Base-by-base conservation (phyloP, 306 rosid species). In the Cucurbita argyrosperma region DNA sequence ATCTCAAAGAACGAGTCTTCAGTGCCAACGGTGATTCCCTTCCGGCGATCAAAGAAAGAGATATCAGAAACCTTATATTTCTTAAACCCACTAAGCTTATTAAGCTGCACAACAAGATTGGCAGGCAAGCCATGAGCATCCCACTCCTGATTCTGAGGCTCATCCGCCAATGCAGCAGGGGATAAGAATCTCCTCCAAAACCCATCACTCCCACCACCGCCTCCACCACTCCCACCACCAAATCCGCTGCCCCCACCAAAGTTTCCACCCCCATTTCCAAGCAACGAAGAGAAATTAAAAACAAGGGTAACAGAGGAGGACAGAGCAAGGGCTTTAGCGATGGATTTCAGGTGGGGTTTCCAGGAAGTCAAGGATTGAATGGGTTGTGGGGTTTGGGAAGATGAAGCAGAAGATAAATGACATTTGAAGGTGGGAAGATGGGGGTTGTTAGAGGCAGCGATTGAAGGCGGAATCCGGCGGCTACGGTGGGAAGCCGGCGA, bases 1-100 rank as follows among this genome's bases (percentile, higher is more conserved):
- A 94, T 94, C 68, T 94, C 97, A 54, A 83, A 87, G 82, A 94
- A 94, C 2, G 99, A 88, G 64, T 94, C 99, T 35, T 94, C 97
- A 0, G 92, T 77, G 1, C 92, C 92, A 2, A 89, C 87, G 8
- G 83, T 85, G 8, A 59, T 54, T 78, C 79, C 74, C 16, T 86
- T 71, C 62, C 82, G 73, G 35, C 90, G 90, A 87, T 94, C 99
- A 53, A 85, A 87, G 85, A 94, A 94, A 1, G 70, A 38, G 60
- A 94, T 94, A 13, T 91, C 97, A 0, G 97, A 89, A 19, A 94
- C 76, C 73, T 87, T 94, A 79, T 94, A 94, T 35, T 89, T 94
- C 77, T 91, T 94, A 76, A 94, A 94, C 3, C 90, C 92, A 45
- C 97, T 94, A 5, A 94, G 96, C 82, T 89, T 94, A 72, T 73